Evolutionary conservation across 129 eudicot genomes (phyloP).

Genomic region (Apium graveolens): DNA sequence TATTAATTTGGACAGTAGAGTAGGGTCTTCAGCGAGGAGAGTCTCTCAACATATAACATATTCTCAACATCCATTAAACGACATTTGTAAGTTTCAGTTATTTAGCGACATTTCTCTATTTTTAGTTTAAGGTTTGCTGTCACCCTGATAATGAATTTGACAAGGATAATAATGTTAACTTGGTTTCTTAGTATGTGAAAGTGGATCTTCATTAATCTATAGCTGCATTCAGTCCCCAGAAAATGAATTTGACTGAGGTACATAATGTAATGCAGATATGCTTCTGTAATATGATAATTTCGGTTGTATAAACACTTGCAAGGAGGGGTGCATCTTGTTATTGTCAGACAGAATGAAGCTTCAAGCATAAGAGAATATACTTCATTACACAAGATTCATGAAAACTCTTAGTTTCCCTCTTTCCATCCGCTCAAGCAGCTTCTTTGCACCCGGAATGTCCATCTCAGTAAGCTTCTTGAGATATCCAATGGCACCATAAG

Average conservation of each 20-base stretch:
- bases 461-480: conserved; percentile 78
- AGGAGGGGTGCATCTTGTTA: not conserved
- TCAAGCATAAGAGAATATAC: not conserved
- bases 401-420: conserved; percentile 57
- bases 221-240: not conserved
- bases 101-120: not conserved
- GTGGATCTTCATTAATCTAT: not conserved
- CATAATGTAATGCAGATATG: not conserved
- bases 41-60: too few relatives aligned
- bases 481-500: conserved; percentile 94
- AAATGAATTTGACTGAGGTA: not conserved
- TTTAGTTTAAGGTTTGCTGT: too few relatives aligned
- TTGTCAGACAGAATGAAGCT: conserved; percentile 2
- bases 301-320: conserved; percentile 2
- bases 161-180: not conserved
- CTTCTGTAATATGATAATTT: not conserved
- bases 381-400: conserved; percentile 9
- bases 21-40: too few relatives aligned
- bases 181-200: not conserved
- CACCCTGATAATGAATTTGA: not conserved
- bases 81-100: too few relatives aligned
- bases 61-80: too few relatives aligned
- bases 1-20: too few relatives aligned
- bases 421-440: conserved; percentile 78
- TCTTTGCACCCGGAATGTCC: conserved; percentile 70